These are phyloP conservation scores for Gentiana dahurica DNA, from an alignment of 257 asterid species.

Conservation along the genomic window DNA sequence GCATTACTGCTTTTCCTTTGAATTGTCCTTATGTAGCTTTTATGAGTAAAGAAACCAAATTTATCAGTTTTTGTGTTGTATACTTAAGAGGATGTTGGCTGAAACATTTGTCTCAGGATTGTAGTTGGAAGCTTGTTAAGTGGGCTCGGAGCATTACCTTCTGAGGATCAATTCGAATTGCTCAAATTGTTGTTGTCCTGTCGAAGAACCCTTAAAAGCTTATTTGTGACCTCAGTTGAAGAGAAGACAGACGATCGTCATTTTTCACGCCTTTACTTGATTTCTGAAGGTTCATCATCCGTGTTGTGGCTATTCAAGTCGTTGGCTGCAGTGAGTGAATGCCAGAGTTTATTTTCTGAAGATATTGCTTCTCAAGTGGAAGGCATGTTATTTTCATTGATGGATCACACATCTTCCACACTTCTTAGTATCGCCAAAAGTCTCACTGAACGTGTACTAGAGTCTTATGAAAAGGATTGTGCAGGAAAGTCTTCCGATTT, in stretches of 20 bases:
- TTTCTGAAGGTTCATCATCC: constrained; percentile 31
- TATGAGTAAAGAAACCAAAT: too few species aligned
- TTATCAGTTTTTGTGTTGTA: too few species aligned
- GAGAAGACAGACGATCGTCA: constrained; percentile 24
- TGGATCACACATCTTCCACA: constrained; percentile 61
- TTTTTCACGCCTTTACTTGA: constrained; percentile 22
- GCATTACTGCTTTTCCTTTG: too few species aligned
- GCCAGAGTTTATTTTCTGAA: constrained; percentile 33
- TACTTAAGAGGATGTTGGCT: too few species aligned
- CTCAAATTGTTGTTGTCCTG: constrained; percentile 63
- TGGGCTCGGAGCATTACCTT: constrained; percentile 13
- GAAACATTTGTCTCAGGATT: constrained; percentile 49
- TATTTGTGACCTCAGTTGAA: constrained; percentile 42
- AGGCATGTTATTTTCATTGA: constrained; percentile 33
- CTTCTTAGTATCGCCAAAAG: constrained; percentile 36
- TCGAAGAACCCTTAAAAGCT: constrained; percentile 57
- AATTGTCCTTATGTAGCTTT: too few species aligned
- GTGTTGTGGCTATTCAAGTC: constrained; percentile 76
- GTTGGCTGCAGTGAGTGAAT: constrained; percentile 36
- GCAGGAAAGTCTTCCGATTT: constrained; percentile 18
- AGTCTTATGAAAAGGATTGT: constrained; percentile 27
- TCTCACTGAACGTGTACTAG: constrained; percentile 30
- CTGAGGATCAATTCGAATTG: constrained; percentile 29
- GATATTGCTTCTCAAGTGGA: constrained; percentile 32
- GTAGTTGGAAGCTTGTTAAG: constrained; percentile 55